phyloP scores from a whole-genome alignment of 805 yeast genomes.

The Tetrapisispora iriomotensis region DNA sequence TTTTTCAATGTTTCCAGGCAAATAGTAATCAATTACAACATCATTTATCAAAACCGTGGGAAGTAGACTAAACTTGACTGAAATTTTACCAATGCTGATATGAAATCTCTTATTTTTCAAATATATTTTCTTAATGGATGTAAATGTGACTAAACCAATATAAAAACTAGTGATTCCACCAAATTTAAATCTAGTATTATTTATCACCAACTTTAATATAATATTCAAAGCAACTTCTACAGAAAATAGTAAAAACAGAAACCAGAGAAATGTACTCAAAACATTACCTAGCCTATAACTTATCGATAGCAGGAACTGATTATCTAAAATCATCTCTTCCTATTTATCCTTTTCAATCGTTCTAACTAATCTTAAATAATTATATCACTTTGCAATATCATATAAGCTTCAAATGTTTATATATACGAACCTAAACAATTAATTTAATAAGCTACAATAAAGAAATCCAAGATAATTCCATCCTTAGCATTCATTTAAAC shows the following conservation, averaged over 20 bases:
- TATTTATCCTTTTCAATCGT: no score
- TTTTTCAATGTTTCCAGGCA: background rate
- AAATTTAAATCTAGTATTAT: background rate
- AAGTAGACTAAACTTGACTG: constrained; percentile 13
- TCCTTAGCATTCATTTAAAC: no score
- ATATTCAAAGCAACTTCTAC: background rate
- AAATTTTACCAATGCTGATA: constrained; percentile 11
- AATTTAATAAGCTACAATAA: no score
- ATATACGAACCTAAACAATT: no score
- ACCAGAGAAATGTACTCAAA: background rate
- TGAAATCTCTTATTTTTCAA: constrained; percentile 2
- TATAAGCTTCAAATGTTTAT: no score
- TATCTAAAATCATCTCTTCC: no score
- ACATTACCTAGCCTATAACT: background rate
- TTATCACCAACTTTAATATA: background rate
- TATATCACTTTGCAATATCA: no score
- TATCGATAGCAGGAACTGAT: background rate
- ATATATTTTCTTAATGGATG: background rate
- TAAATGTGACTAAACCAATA: background rate
- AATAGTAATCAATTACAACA: constrained; percentile 8
- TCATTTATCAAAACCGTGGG: constrained; percentile 14
- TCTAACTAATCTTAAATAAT: no score
- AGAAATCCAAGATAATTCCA: no score
- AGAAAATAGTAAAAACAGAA: background rate
- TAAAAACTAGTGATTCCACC: background rate